phyloP scores from a whole-genome alignment of 1,284 basidiomycete genomes.

The Sparassis latifolia region DNA sequence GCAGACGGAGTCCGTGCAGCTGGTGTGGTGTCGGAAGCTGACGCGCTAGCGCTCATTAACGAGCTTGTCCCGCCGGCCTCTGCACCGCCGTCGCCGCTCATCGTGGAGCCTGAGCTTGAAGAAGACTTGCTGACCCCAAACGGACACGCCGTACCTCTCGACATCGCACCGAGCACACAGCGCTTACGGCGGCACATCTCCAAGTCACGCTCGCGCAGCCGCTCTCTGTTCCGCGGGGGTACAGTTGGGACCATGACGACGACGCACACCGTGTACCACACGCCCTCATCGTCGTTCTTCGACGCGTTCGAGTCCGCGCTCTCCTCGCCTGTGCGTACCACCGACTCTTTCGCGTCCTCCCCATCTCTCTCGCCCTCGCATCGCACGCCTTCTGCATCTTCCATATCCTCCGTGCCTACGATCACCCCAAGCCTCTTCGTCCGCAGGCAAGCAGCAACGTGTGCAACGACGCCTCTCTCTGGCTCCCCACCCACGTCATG shows the following conservation, averaged over 20 bases:
- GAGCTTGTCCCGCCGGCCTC: conserved; percentile 46
- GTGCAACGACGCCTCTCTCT: conserved; percentile 19
- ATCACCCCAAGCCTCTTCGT: conserved; percentile 59
- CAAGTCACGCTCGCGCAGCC: conserved; percentile 37
- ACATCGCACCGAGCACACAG: conserved; percentile 26
- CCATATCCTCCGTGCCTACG: conserved; percentile 47
- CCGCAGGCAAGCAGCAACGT: conserved; percentile 24
- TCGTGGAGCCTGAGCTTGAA: conserved; percentile 8
- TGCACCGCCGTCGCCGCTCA: conserved; percentile 22
- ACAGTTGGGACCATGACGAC: conserved; percentile 52
- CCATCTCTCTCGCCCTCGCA: conserved; percentile 16
- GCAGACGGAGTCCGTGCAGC: background rate
- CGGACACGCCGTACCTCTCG: conserved; percentile 14
- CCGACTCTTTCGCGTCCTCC: conserved; percentile 24
- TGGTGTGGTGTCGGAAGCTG: conserved; percentile 26
- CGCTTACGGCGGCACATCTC: conserved; percentile 20
- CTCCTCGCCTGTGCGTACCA: conserved; percentile 45
- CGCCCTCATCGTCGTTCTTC: conserved; percentile 66
- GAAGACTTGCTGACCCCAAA: background rate
- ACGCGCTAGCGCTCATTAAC: conserved; percentile 42
- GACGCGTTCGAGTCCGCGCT: conserved; percentile 44
- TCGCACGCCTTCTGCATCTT: conserved; percentile 31
- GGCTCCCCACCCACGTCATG: conserved; percentile 12
- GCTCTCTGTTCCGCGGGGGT: conserved; percentile 36
- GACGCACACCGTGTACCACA: conserved; percentile 59